Evolutionary conservation across 2,329 filamentous ascomycete species (phyloP), one percentile per base, ranked within the genome.

Genomic region (Zymoseptoria passerinii): DNA sequence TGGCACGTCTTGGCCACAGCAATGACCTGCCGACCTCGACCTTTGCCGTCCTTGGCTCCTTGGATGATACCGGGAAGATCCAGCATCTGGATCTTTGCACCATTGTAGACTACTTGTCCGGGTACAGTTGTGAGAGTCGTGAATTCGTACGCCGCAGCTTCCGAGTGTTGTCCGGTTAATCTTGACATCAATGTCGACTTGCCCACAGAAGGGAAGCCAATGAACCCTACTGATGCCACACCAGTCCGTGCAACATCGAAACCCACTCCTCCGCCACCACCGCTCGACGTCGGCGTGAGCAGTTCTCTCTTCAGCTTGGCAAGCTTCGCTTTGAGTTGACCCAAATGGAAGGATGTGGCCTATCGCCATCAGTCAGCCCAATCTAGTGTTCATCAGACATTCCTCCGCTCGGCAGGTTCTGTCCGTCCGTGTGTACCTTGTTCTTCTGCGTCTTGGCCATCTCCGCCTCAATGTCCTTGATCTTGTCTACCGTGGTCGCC

Each of bases 1-100:
- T 99, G 89, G 78, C 94, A 99, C 18, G 94, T 97, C 80, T 99
- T 99, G 60, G 94, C 92, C 53, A 99, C 94, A 8, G 94, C 94
- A 78, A 99, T 99, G 71, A 99, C 94, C 78, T 99, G 94, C 68
- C 92, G 86, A 81, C 94, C 94, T 81, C 94, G 86, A 78, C 94
- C 94, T 73, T 96, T 95, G 65, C 94, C 94, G 73, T 99, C 94
- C 76, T 99, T 97, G 67, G 94, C 94, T 72, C 94, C 94, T 75
- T 97, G 90, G 67, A 99, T 99, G 70, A 99, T 99, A 84, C 94
- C 94, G 1, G 94, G 94, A 71, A 99, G 80, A 82, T 99, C 94
- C 63, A 99, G 89, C 78, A 99, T 97, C 76, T 99, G 94, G 68
- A 99, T 88, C 69, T 95, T 95, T 52, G 94, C 94, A 59, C 92